A percentile compares a stretch with the other conserved stretches of the same genome.
These are phyloP conservation scores for Diaporthe citri DNA, from an alignment of 2,329 filamentous ascomycete genomes.

Conservation along the genomic window DNA sequence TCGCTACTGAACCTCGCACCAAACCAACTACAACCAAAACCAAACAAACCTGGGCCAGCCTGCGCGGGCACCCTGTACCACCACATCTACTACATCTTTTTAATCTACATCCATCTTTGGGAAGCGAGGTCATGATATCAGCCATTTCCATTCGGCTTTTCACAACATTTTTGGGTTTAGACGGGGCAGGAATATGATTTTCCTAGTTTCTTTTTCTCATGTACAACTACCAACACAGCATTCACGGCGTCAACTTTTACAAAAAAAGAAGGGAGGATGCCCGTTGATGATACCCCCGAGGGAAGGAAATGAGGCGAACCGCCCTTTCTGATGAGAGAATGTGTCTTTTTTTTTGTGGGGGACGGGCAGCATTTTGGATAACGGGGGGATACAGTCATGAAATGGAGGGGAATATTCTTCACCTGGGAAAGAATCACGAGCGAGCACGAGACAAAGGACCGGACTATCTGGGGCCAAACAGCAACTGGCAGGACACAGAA, in stretches of 20 bases:
- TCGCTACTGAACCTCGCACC: constrained; percentile 37
- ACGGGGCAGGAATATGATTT: constrained; percentile 16
- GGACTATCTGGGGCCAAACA: constrained; percentile 1
- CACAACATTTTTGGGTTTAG: constrained; percentile 9
- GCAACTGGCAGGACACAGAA: constrained; percentile 4
- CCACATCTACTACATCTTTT: constrained; percentile 40
- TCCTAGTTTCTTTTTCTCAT: constrained; percentile 36
- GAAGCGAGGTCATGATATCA: constrained; percentile 28
- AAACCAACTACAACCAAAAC: neutral
- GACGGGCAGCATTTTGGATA: constrained; percentile 18
- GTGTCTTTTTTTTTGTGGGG: neutral
- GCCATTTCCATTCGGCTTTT: constrained; percentile 41
- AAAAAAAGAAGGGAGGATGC: constrained; percentile 39
- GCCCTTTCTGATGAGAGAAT: constrained; percentile 28
- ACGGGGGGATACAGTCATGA: constrained; percentile 3
- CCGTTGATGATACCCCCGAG: constrained; percentile 39
- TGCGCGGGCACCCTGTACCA: constrained; percentile 35
- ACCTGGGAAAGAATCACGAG: constrained; percentile 25
- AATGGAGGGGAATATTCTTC: neutral
- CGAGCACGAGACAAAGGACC: constrained; percentile 35
- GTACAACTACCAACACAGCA: constrained; percentile 39
- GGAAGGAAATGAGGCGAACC: constrained; percentile 36
- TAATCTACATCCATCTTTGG: constrained; percentile 31
- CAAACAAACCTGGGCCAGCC: constrained; percentile 40
- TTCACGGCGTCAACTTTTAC: constrained; percentile 38